Evolutionary conservation across 2,329 filamentous ascomycete species (phyloP).

Genomic region (Talaromyces sp.): DNA sequence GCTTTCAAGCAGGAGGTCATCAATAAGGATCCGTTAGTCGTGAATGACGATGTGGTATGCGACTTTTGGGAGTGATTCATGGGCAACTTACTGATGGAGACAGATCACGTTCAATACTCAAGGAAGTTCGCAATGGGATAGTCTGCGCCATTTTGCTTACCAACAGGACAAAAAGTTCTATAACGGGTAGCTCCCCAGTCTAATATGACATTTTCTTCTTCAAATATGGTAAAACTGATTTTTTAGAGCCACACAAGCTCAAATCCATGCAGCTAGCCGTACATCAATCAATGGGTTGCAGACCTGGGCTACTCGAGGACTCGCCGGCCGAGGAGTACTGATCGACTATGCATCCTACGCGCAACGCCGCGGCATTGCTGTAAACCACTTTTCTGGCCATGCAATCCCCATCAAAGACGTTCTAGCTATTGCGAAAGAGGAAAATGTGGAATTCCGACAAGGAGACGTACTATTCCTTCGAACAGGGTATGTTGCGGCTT

Average conservation of each 20-base stretch:
- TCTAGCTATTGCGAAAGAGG: not conserved
- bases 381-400: not conserved
- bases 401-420: not conserved
- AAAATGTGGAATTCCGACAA: not conserved
- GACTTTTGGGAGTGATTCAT: not conserved
- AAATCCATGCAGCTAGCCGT: not conserved
- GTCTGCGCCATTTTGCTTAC: not conserved
- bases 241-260: not conserved
- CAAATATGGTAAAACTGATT: not conserved
- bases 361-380: not conserved
- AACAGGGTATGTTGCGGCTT: not conserved
- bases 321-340: not conserved
- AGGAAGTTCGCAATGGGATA: not conserved
- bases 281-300: not conserved
- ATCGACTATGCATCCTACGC: not conserved
- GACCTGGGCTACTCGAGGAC: not conserved
- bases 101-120: not conserved
- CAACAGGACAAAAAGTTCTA: not conserved
- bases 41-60: not conserved
- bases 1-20: not conserved
- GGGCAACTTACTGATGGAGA: not conserved
- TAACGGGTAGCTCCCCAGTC: not conserved
- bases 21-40: not conserved
- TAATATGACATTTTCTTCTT: not conserved
- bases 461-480: not conserved